Evolutionary conservation across 495 filamentous ascomycete genomes (phyloP), one percentile per base, ranked within the genome.

Genomic region (Neurospora terricola): DNA sequence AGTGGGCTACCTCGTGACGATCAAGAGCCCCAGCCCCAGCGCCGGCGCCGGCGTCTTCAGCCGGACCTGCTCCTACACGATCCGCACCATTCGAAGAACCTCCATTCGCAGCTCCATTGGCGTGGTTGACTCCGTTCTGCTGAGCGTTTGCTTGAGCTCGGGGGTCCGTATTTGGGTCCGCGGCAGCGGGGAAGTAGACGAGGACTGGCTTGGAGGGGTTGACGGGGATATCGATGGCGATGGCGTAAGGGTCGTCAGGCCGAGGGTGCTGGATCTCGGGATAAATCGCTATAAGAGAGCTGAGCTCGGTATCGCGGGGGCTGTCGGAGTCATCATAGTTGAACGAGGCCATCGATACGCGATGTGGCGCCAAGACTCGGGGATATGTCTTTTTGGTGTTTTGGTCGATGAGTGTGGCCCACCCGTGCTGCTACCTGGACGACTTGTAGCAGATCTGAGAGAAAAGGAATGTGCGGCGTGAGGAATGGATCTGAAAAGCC

Each of bases 271-370:
- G 84, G 18, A 97, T 88, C 80, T 99, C 96, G 23, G 95, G 95
- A 75, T 89, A 99, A 75, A 99, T 98, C 77, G 94, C 92, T 16
- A 86, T 85, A 62, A 98, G 89, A n/a, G 94, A 89, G 68, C 87
- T 89, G 69, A 99, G 86, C 82, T 99, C 96, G 18, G 90, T 85
- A 21, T 90, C 86, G 71, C 96, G 92, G 73, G 91, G 88, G 77
- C 93, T 91, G 30, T 90, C 89, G 70, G 72, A 68, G 69, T 83
- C 77, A 43, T 76, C 72, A 34, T 69, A 66, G 30, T 43, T 43
- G 12, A 48, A 71, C 54, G 76, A 77, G 72, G 76, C 75, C 73
- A 73, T 78, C 69, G 54, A 36, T 23, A 36, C n/a, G 42, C 39
- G 38, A 66, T 34, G 54, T 66, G 5, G 54, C 7, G 54, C 54